These are phyloP conservation scores for Cryptococcus wingfieldii DNA, from an alignment of 1,284 basidiomycete species.

Conservation along the genomic window DNA sequence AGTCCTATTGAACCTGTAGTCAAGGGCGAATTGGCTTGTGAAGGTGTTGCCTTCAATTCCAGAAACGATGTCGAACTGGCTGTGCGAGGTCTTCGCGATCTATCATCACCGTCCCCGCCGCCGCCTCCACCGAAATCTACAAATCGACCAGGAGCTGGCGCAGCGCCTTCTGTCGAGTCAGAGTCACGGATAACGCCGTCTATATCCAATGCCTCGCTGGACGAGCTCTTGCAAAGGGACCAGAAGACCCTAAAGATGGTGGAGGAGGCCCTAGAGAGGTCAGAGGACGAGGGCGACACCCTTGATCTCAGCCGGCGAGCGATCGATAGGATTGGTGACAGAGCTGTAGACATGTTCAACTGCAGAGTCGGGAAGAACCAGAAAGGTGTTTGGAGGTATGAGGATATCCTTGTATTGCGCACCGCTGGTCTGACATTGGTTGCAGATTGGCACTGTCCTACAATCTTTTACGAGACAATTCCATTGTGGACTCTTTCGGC, in stretches of 20 bases:
- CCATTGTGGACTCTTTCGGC: slow-evolving; percentile 74
- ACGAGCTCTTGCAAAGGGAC: background rate
- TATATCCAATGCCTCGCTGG: background rate
- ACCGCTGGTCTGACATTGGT: background rate
- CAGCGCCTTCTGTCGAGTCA: background rate
- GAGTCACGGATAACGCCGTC: background rate
- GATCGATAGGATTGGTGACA: slow-evolving; percentile 68
- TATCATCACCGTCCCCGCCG: background rate
- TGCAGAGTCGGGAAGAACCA: slow-evolving; percentile 57
- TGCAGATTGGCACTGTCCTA: slow-evolving; percentile 77
- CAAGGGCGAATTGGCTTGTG: no score
- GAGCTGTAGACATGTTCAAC: slow-evolving; percentile 65
- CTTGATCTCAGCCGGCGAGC: slow-evolving; percentile 73
- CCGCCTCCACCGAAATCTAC: background rate
- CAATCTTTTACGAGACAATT: slow-evolving; percentile 65
- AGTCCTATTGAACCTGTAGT: no score
- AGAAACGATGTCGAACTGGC: slow-evolving; percentile 14
- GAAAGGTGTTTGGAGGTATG: slow-evolving; percentile 64
- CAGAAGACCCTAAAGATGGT: slow-evolving; percentile 46
- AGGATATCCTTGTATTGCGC: background rate
- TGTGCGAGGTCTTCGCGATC: slow-evolving; percentile 11
- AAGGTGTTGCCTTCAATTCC: background rate
- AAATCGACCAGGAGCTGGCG: background rate
- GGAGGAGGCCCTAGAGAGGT: slow-evolving; percentile 61
- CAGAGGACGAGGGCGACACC: slow-evolving; percentile 71